These are phyloP conservation scores for Scalesia atractyloides DNA, from an alignment of 129 eudicot species.

Conservation along the genomic window DNA sequence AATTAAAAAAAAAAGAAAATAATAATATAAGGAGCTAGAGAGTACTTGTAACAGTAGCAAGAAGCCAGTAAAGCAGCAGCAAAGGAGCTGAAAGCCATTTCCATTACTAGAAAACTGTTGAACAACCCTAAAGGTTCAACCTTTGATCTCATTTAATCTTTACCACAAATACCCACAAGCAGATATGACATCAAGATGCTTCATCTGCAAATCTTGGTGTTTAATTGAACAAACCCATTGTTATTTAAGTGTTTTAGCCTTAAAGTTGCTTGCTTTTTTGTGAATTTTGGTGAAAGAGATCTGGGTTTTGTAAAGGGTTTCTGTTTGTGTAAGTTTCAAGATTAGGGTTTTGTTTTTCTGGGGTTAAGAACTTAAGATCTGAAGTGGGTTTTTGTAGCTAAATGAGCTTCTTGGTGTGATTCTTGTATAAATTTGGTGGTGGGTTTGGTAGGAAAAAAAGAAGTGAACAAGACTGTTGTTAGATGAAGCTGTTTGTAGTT, in stretches of 20 bases:
- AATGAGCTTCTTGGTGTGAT: constrained; percentile 1
- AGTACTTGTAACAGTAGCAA: constrained; percentile 32
- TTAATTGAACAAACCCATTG: constrained; percentile 27
- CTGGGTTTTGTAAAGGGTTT: constrained; percentile 31
- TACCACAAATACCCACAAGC: constrained; percentile 29
- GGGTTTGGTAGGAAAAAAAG: constrained; percentile 2
- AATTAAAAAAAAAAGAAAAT: neutral
- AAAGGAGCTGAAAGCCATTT: constrained; percentile 29
- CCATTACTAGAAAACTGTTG: constrained; percentile 40
- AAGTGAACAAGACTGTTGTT: constrained; percentile 12
- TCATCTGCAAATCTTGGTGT: constrained; percentile 29
- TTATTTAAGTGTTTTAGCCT: constrained; percentile 10
- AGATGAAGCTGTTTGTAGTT: constrained; percentile 26
- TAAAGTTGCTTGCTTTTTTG: constrained; percentile 28
- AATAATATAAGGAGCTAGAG: constrained; percentile 8
- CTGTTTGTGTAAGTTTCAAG: constrained; percentile 25
- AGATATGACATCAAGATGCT: constrained; percentile 13
- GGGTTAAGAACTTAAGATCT: constrained; percentile 28
- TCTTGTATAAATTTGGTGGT: constrained; percentile 16
- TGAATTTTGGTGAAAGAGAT: constrained; percentile 33
- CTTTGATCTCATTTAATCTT: constrained; percentile 38
- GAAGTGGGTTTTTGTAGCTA: constrained; percentile 2
- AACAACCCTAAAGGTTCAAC: constrained; percentile 35
- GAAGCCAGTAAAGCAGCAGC: constrained; percentile 33
- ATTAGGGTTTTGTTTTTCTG: constrained; percentile 12